Evolutionary conservation across 164 flowering plant genomes (phyloP), one percentile per base, ranked within the genome.

Genomic region (Annona cherimola): DNA sequence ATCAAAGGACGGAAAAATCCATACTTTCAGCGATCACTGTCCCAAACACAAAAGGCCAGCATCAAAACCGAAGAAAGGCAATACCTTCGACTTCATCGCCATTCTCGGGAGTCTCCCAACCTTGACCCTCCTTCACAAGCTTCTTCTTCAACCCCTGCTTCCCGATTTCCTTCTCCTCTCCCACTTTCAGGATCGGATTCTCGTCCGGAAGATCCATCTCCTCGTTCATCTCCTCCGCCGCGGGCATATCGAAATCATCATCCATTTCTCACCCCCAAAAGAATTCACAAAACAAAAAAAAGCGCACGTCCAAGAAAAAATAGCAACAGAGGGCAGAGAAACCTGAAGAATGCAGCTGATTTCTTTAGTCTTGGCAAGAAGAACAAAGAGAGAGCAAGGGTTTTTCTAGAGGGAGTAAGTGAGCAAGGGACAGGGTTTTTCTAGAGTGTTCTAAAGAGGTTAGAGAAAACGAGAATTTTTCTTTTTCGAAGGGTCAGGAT

Each of bases 141-240:
- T 88, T 91, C 89, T 93, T 93, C 88, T 88, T 90, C 83, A 93
- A 74, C 0, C 98, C 98, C 61, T 86, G 79, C 1, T 76, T 74
- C 1, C 93, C 97, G 81, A 93, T 93, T 89, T 93, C 95, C 84
- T 88, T 91, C 87, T 93, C 98, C 63, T 93, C 98, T 2, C 97
- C 98, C 5, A 86, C 92, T 78, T 93, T 91, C 78, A 87, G 35
- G 19, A 72, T 40, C 35, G 88, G 80, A 57, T 68, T 61, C 18
- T 75, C 89, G 6, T 87, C 96, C 19, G 79, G 77, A 40, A 64
- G 73, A 46, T 75, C 89, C 74, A 82, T 44, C 40, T 77, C 88
- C 12, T 79, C 71, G n/a, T 60, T 54, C 69, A 69, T 76, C 71
- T 72, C 82, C 45, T 69, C 77, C 5, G 81, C 72, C 18, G 78